A percentile compares a stretch with the other conserved stretches of the same genome.
Conservation (phyloP, 1,284 basidiomycete species). For the Trametes polyzona region DNA sequence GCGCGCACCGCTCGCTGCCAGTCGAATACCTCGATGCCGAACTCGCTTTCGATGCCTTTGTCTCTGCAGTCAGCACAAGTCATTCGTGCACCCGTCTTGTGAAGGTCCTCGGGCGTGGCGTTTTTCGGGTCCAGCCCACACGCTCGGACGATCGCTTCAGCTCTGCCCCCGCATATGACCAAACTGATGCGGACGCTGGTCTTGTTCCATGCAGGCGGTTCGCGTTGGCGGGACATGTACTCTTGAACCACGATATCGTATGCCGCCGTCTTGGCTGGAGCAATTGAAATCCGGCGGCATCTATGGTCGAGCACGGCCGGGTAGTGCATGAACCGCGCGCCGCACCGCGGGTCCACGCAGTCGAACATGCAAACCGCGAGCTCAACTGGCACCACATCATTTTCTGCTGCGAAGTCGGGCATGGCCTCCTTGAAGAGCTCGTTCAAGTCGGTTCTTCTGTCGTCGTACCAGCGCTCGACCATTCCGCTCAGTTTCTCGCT, state of each 20-base stretch:
- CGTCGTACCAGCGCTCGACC: not conserved
- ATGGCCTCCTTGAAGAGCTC: not conserved
- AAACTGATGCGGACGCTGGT: not conserved
- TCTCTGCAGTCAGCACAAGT: conserved; percentile 1
- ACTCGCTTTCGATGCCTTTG: not conserved
- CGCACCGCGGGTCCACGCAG: conserved; percentile 1
- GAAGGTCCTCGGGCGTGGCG: not conserved
- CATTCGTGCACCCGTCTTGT: not conserved
- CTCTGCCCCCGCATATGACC: not conserved
- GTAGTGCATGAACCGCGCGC: conserved; percentile 7
- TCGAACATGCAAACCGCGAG: conserved; percentile 9
- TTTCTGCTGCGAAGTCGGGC: not conserved
- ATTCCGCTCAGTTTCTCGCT: not conserved
- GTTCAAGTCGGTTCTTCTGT: not conserved
- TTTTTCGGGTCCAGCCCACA: not conserved
- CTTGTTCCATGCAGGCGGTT: not conserved
- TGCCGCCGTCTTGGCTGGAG: too few species aligned
- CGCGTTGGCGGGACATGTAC: not conserved
- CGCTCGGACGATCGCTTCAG: not conserved
- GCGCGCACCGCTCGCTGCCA: conserved; percentile 5
- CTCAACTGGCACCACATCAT: not conserved
- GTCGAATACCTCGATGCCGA: conserved; percentile 1
- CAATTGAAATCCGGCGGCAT: not conserved
- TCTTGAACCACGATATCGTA: not conserved
- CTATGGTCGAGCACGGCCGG: conserved; percentile 6